Evolutionary conservation across 805 yeast genomes (phyloP), one percentile per base, ranked within the genome.

Genomic region (Lachancea nothofagi): DNA sequence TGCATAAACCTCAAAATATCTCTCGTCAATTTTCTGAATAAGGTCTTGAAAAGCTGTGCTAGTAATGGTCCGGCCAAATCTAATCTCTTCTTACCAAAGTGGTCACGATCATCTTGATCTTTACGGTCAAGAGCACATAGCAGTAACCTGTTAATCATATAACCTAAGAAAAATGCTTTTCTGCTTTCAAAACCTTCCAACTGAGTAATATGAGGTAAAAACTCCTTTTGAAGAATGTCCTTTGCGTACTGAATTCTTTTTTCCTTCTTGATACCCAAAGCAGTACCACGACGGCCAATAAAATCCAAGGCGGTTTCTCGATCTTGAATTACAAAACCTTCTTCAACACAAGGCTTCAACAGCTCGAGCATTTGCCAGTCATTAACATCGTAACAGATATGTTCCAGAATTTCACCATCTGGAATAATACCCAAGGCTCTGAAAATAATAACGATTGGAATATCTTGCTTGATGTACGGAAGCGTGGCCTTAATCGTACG

Each of bases 301-400:
- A 81, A 93, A 70, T 93, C 98, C 48, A 93, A 76, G 1, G 98
- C 98, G 37, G 94, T 95, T 69, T 93, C 97, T 59, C 96, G 81
- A 59, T 94, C 97, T 69, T 93, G 98, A 50, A 93, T 89, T 39
- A 93, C 93, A 65, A 93, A 94, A 39, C 97, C 98, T 69, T 94
- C 98, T 65, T 93, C 99, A 46, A 93, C 95, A 76, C 97, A 93
- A 5, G 99, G 98, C 64, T 93, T 94, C 58, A 93, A 74, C 93
- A 93, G 87, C 67, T 93, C 99, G 64, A 93, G 75, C 98, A 93
- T 93, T 67, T 93, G 98, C 97, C 97, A 90, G 70, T 93, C 99
- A 51, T 82, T 84, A 45, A 87, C 88, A 65, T 93, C 99, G 65
- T 90, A 93, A 69, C 98, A 93, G 44, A 93, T 93, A 65, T 93